Evolutionary conservation across 805 yeast genomes (phyloP), one percentile per base, ranked within the genome.

Genomic region (Myxozyma lipomycoides): DNA sequence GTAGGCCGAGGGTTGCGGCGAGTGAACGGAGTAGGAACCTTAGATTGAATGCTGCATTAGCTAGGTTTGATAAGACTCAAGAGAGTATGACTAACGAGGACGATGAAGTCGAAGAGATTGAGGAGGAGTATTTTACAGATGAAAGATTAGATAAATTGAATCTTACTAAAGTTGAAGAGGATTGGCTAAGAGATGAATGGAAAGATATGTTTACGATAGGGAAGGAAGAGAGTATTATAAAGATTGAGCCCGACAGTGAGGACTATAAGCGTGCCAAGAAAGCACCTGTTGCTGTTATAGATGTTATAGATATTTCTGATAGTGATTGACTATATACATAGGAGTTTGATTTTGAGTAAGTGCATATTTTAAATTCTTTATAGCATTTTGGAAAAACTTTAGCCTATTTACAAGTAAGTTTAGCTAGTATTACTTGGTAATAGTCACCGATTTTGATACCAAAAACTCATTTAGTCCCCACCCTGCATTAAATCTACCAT

Each of bases 401-500:
- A n/a, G n/a, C n/a, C n/a, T n/a, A n/a, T n/a, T n/a, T n/a, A n/a
- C n/a, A n/a, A n/a, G n/a, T n/a, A n/a, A n/a, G n/a, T n/a, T n/a
- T n/a, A n/a, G n/a, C n/a, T n/a, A n/a, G n/a, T n/a, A n/a, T n/a
- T n/a, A n/a, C 32, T 28, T 7, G 24, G 48, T 24, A 17, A 52
- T 43, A 7, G 49, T 52, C 35, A 85, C 69, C 15, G 86, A 75
- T 70, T 86, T 86, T 55, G 83, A 66, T 21, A 77, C 76, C 6
- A 79, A 70, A 68, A 84, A 85, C 67, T 86, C 93, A 49, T 84
- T 87, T 45, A 84, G 65, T 36, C 93, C 93, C 64, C 79, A 81
- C 62, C 77, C 76, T 22, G 89, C 82, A 49, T 89, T 90, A 70
- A 84, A 90, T 67, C 89, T 78, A 47, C 93, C 91, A 60, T 82